Conservation (phyloP, 2,329 filamentous ascomycete species). For the Phyllosticta citrichinensis region DNA sequence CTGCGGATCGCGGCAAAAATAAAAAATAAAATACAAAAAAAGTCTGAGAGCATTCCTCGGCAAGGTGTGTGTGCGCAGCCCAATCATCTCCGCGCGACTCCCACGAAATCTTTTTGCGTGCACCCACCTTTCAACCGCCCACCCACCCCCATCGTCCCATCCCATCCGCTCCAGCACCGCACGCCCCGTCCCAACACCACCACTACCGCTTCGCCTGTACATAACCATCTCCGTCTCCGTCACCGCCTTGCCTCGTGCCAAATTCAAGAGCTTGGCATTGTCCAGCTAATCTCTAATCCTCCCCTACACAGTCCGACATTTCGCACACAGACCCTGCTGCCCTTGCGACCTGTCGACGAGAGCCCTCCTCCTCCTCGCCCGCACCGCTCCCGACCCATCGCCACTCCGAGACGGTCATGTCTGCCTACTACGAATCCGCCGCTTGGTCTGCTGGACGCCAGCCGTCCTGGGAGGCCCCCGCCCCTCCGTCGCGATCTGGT, state of each 20-base stretch:
- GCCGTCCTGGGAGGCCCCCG: slow-evolving; percentile 62
- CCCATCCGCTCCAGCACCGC: background rate
- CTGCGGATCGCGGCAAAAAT: background rate
- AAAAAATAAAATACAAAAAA: background rate
- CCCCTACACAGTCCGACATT: background rate
- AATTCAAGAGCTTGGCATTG: background rate
- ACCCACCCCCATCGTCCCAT: background rate
- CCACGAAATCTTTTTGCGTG: slow-evolving; percentile 11
- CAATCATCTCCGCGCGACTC: slow-evolving; percentile 4
- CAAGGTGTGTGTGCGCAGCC: slow-evolving; percentile 6
- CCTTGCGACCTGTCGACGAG: background rate
- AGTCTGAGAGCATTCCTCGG: background rate
- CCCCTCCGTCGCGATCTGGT: slow-evolving; percentile 64
- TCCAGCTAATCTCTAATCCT: slow-evolving; percentile 6
- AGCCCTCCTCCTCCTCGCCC: background rate
- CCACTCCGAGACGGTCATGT: slow-evolving; percentile 9
- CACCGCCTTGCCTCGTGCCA: background rate
- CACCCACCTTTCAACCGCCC: slow-evolving; percentile 8
- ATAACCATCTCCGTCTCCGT: slow-evolving; percentile 3
- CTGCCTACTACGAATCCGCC: slow-evolving; percentile 57
- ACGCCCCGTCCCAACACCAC: slow-evolving; percentile 10
- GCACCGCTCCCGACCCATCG: slow-evolving; percentile 1
- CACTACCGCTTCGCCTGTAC: slow-evolving; percentile 1
- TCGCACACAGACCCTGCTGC: background rate
- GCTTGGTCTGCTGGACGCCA: slow-evolving; percentile 55